A percentile compares a stretch with the other conserved stretches of the same genome.
These are phyloP conservation scores for Cutaneotrichosporon arboriforme DNA, from an alignment of 1,284 basidiomycete genomes.

Conservation along the genomic window DNA sequence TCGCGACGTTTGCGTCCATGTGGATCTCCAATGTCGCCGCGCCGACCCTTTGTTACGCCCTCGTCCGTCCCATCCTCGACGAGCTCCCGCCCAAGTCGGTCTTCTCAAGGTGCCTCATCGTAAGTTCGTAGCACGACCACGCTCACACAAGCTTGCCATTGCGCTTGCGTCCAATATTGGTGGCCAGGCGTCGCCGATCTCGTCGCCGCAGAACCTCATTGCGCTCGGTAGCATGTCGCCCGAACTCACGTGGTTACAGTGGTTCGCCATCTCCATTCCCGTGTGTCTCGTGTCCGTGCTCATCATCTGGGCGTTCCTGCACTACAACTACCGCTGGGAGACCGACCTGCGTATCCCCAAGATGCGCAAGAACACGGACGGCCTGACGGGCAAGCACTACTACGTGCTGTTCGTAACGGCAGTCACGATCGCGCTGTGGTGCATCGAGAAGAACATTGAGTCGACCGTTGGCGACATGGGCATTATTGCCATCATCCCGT, in stretches of 20 bases:
- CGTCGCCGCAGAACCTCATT: constrained; percentile 96
- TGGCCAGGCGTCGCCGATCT: constrained; percentile 86
- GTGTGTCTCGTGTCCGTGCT: constrained; percentile 80
- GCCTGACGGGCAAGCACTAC: constrained; percentile 78
- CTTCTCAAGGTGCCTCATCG: constrained; percentile 87
- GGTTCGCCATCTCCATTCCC: constrained; percentile 92
- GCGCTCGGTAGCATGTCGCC: constrained; percentile 84
- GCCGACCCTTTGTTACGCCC: constrained; percentile 94
- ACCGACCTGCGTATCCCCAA: constrained; percentile 73
- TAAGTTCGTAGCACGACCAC: constrained; percentile 48
- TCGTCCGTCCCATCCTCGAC: constrained; percentile 93
- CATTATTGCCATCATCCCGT: constrained; percentile 87
- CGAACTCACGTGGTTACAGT: constrained; percentile 78
- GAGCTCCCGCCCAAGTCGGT: constrained; percentile 81
- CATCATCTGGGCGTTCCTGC: constrained; percentile 84
- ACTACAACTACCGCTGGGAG: constrained; percentile 81
- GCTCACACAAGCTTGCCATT: constrained; percentile 68
- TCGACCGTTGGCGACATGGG: constrained; percentile 89
- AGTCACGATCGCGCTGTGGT: constrained; percentile 88
- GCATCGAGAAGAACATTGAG: constrained; percentile 77
- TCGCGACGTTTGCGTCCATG: constrained; percentile 98
- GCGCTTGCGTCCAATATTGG: constrained; percentile 97
- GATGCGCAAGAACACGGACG: constrained; percentile 72
- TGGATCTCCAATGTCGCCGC: constrained; percentile 99
- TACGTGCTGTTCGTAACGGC: constrained; percentile 82